Percentiles rank a stretch among this genome's conserved stretches.
Conservation (phyloP, 305 asterid genomes). For the Fraxinus paxiana region DNA sequence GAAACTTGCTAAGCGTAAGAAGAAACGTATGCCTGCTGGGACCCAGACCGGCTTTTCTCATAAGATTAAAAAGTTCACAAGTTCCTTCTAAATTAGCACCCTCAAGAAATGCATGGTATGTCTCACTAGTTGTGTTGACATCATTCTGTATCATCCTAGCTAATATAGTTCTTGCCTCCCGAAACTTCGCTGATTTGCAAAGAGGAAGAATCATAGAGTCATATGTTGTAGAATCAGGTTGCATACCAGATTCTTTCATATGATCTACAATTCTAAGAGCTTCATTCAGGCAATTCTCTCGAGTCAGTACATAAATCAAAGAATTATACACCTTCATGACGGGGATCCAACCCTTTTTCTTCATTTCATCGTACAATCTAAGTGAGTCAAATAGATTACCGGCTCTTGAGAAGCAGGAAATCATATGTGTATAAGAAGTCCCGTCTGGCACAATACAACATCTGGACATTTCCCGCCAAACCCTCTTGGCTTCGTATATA, state of each 20-base stretch:
- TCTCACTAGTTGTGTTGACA: constrained; percentile 55
- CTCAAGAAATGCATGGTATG: constrained; percentile 65
- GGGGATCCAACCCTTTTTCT: constrained; percentile 72
- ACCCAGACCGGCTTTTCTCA: constrained; percentile 54
- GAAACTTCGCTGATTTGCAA: constrained; percentile 55
- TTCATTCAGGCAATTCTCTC: constrained; percentile 68
- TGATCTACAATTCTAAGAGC: constrained; percentile 57
- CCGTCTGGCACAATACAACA: constrained; percentile 67
- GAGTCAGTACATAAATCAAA: constrained; percentile 54
- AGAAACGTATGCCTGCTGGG: constrained; percentile 57
- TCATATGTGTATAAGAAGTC: constrained; percentile 64
- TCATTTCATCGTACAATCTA: constrained; percentile 83
- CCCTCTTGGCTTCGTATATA: constrained; percentile 72
- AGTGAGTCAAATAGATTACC: constrained; percentile 73
- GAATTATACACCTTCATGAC: constrained; percentile 65
- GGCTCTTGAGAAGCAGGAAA: constrained; percentile 68
- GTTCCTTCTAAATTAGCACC: constrained; percentile 49
- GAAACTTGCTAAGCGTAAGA: constrained; percentile 39
- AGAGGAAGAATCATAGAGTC: constrained; percentile 66
- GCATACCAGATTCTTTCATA: constrained; percentile 57
- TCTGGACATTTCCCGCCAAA: constrained; percentile 93
- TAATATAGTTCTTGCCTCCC: constrained; percentile 59
- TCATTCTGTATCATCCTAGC: constrained; percentile 56
- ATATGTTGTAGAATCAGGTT: constrained; percentile 54
- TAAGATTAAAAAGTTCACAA: constrained; percentile 48